Conservation (phyloP, 177 flowering plant genomes). For the Vitis hybrid region DNA sequence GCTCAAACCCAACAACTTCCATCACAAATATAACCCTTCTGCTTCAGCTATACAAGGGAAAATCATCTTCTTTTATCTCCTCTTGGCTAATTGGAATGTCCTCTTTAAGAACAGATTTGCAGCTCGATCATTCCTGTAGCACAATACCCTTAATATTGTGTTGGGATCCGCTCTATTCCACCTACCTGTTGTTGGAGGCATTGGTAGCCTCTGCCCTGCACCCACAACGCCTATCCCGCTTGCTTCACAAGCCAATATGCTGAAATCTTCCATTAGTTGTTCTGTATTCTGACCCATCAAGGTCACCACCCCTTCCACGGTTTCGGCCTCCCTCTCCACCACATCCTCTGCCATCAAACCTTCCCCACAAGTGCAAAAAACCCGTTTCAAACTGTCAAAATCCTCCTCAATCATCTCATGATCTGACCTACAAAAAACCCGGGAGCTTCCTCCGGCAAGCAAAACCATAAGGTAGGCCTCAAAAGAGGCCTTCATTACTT, state of each 20-base stretch:
- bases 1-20: neutral
- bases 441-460: slow-evolving; percentile 74
- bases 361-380: slow-evolving; percentile 65
- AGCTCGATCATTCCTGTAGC: slow-evolving; percentile 61
- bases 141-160: slow-evolving; percentile 83
- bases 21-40: slow-evolving; percentile 1
- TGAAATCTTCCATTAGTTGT: slow-evolving; percentile 81
- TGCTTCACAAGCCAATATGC: slow-evolving; percentile 65
- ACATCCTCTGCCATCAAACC: slow-evolving; percentile 54
- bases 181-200: slow-evolving; percentile 94
- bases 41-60: neutral
- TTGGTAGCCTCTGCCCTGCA: slow-evolving; percentile 59
- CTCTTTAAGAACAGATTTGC: slow-evolving; percentile 82
- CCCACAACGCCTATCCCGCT: slow-evolving; percentile 56
- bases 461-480: slow-evolving; percentile 86
- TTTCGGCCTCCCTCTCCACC: slow-evolving; percentile 50
- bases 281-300: slow-evolving; percentile 62
- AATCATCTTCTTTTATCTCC: slow-evolving; percentile 37
- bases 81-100: slow-evolving; percentile 73
- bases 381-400: slow-evolving; percentile 62
- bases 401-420: slow-evolving; percentile 77
- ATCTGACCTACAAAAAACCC: slow-evolving; percentile 56
- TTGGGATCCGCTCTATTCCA: slow-evolving; percentile 89
- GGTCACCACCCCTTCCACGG: slow-evolving; percentile 52
- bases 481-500: slow-evolving; percentile 81